phyloP scores from a whole-genome alignment of 140 eudicot species.

The Oenanthe javanica region DNA sequence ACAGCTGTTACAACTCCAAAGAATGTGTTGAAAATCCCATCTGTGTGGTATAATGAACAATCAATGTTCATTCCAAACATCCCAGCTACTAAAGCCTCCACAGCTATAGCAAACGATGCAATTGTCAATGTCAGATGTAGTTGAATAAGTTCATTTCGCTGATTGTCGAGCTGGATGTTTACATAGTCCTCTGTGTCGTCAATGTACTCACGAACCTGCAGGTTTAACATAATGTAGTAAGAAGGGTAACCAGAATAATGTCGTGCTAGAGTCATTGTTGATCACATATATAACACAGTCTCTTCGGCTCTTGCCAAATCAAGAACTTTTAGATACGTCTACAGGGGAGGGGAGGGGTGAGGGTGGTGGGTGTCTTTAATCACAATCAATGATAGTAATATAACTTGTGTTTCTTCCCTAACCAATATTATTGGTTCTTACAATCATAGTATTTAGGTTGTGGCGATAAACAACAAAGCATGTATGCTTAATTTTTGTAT shows the following conservation, averaged over 20 bases:
- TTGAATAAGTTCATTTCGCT: slow-evolving; percentile 51
- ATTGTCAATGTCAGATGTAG: slow-evolving; percentile 61
- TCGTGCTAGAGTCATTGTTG: neutral
- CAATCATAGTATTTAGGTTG: neutral
- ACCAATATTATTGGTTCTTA: neutral
- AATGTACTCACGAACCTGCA: no score
- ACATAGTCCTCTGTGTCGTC: neutral
- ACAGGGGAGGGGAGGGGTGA: neutral
- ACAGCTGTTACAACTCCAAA: no score
- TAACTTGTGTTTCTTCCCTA: neutral
- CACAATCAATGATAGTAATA: neutral
- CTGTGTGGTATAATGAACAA: slow-evolving; percentile 26
- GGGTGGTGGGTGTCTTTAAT: neutral
- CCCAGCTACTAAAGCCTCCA: slow-evolving; percentile 70
- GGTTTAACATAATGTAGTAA: neutral
- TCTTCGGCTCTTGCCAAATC: neutral
- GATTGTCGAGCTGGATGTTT: slow-evolving; percentile 18
- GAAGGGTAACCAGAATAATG: neutral
- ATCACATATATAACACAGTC: neutral
- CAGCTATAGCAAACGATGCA: slow-evolving; percentile 78
- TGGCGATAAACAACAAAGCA: no score
- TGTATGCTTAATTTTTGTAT: neutral
- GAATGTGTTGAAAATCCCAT: slow-evolving; percentile 39
- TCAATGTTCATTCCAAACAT: slow-evolving; percentile 87
- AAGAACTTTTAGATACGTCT: neutral